Base-by-base conservation (phyloP, 495 filamentous ascomycete genomes). In the Xylaria cubensis region DNA sequence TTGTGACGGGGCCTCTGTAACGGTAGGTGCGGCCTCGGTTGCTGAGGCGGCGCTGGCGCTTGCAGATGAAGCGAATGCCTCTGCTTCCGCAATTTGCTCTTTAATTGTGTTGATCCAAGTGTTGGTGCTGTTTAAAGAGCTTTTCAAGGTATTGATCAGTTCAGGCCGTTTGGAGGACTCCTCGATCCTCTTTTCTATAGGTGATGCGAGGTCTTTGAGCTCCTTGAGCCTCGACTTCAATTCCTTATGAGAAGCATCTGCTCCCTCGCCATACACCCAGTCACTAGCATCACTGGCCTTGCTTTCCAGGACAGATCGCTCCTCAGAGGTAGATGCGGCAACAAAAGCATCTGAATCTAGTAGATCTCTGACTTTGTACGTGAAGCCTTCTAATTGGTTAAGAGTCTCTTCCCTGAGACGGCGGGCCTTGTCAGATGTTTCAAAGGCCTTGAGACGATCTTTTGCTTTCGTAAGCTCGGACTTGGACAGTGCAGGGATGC, bases 341-440 rank as follows among this genome's bases (percentile, higher is more conserved):
- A 91, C 82, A 80, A 98, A 98, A 19, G 86, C 87, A 68, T 92
- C 89, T 72, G 92, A 90, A 19, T 92, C 90, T 12, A 97, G 81
- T 24, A 94, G 84, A 81, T 98, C 97, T 6, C 94, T 90, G 51
- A 91, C 89, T 72, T 89, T 91, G 86, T 99, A 99, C 55, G 94
- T 97, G 80, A 92, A 97, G n/a, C 87, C 90, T 80, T 99, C 96
- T 34, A 99, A 89, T 75, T 92, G 91, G 83, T 99, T 99, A 36
- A 97, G 83, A 12, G 93, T 88, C 80, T 97, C 96, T 79, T 97
- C 95, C 42, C 95, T 91, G 56, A 90, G 83, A 53, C 90, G 81
- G 39, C 94, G 93, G 6, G 91, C 87, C 58, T 85, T 84, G 82
- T 99, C 96, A 1, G 93, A 98, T 29, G 88, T 84, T 74, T 94